Evolutionary conservation across 192 early-diverging fungal genomes (phyloP).

Genomic region (Neocallimastix lanati): DNA sequence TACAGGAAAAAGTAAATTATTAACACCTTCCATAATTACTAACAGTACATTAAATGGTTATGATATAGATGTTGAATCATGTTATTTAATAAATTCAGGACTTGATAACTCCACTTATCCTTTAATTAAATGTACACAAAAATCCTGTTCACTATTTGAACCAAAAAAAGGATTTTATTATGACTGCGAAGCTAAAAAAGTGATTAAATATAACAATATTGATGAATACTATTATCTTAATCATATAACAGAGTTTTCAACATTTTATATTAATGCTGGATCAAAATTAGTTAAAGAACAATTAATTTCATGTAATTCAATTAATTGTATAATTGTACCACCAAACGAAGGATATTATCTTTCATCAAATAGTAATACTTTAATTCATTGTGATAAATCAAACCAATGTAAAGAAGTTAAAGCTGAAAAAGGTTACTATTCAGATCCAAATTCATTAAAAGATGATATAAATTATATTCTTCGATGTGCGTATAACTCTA

Average conservation of each 20-base stretch:
- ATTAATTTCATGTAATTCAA: not conserved
- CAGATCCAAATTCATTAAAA: not conserved
- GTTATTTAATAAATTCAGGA: not conserved
- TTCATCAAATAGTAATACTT: not conserved
- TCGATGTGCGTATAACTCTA: not conserved
- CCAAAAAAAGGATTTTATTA: not conserved
- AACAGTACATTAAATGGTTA: not conserved
- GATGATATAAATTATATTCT: not conserved
- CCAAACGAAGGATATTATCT: not conserved
- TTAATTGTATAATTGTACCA: not conserved
- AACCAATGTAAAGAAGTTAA: not conserved
- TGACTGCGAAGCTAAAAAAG: not conserved
- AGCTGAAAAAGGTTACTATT: not conserved
- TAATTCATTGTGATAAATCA: not conserved
- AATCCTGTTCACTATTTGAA: not conserved
- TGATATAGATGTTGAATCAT: not conserved
- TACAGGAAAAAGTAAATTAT: not conserved
- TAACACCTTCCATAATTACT: not conserved
- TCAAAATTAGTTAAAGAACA: not conserved
- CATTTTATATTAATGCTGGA: not conserved
- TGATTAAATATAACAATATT: not conserved
- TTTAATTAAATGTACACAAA: not conserved
- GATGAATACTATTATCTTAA: not conserved
- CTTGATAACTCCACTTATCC: not conserved
- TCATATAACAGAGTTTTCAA: not conserved